Percentiles rank a stretch among this genome's conserved stretches.
Conservation (phyloP, 2,329 filamentous ascomycete genomes). For the Allantophomopsis cytisporea region DNA sequence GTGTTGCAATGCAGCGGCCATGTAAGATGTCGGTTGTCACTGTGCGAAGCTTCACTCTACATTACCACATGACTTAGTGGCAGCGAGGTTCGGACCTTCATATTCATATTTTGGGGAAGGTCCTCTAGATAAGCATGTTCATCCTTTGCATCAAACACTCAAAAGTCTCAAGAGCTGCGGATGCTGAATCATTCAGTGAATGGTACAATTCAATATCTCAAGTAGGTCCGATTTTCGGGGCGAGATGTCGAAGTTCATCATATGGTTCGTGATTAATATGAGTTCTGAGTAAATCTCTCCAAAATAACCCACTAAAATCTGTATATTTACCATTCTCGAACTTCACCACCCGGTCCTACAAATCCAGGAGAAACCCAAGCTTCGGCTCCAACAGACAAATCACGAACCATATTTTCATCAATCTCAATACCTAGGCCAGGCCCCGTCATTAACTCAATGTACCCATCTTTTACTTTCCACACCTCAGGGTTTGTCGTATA, state of each 20-base stretch:
- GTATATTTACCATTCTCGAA: conserved; percentile 49
- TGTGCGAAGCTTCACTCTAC: conserved; percentile 58
- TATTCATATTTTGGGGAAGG: too few relatives aligned
- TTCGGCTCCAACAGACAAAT: conserved; percentile 39
- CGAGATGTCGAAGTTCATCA: too few relatives aligned
- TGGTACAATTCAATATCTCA: too few relatives aligned
- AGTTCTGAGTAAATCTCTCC: too few relatives aligned
- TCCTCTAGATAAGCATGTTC: conserved; percentile 2
- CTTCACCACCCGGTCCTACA: conserved; percentile 49
- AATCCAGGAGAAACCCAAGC: conserved; percentile 57
- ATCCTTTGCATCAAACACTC: not conserved
- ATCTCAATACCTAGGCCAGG: conserved; percentile 57
- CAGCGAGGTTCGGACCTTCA: too few relatives aligned
- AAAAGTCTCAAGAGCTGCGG: not conserved
- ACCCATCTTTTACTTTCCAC: conserved; percentile 53
- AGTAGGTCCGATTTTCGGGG: too few relatives aligned
- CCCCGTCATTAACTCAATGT: conserved; percentile 43
- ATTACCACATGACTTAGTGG: too few relatives aligned
- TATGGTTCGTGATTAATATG: too few relatives aligned
- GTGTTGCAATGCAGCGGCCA: too few relatives aligned
- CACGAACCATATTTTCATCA: conserved; percentile 54
- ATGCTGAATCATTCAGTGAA: too few relatives aligned
- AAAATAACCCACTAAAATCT: too few relatives aligned
- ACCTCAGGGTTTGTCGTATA: conserved; percentile 53
- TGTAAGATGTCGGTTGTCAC: too few relatives aligned